Evolutionary conservation across 345 rosid species (phyloP).

Genomic region (Citrus australasica): DNA sequence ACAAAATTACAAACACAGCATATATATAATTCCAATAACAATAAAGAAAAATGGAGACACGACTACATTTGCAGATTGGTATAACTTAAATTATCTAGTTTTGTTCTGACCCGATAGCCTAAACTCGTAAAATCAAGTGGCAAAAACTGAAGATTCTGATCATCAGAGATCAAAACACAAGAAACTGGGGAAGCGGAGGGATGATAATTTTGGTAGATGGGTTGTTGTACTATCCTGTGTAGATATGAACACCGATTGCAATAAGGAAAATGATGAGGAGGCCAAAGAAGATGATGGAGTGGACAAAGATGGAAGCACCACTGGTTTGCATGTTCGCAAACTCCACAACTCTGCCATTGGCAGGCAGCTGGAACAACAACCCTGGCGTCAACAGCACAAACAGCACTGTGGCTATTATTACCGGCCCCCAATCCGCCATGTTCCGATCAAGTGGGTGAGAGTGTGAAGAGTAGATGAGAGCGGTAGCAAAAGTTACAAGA

Average conservation of each 20-base stretch:
- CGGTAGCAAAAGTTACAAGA: neutral
- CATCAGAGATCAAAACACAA: neutral
- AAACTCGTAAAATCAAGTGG: neutral
- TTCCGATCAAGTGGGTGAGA: neutral
- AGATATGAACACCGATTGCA: slow-evolving; percentile 44
- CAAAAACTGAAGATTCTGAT: neutral
- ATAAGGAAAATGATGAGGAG: slow-evolving; percentile 42
- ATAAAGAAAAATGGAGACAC: neutral
- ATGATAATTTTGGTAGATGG: neutral
- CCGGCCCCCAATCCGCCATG: slow-evolving; percentile 70
- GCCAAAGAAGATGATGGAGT: slow-evolving; percentile 36
- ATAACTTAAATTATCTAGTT: neutral
- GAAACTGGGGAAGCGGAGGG: neutral
- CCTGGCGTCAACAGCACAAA: slow-evolving; percentile 60
- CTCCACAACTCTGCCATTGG: slow-evolving; percentile 37
- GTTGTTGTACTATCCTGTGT: slow-evolving; percentile 19
- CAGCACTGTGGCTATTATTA: slow-evolving; percentile 48
- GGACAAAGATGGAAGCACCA: slow-evolving; percentile 40
- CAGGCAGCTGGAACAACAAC: slow-evolving; percentile 61
- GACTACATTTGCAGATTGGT: neutral
- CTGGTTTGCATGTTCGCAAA: slow-evolving; percentile 48
- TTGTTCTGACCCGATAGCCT: neutral
- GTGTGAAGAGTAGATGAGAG: neutral
- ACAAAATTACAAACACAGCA: neutral
- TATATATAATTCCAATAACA: neutral